Conservation (phyloP, 495 filamentous ascomycete species). For the Aspergillus leporis region DNA sequence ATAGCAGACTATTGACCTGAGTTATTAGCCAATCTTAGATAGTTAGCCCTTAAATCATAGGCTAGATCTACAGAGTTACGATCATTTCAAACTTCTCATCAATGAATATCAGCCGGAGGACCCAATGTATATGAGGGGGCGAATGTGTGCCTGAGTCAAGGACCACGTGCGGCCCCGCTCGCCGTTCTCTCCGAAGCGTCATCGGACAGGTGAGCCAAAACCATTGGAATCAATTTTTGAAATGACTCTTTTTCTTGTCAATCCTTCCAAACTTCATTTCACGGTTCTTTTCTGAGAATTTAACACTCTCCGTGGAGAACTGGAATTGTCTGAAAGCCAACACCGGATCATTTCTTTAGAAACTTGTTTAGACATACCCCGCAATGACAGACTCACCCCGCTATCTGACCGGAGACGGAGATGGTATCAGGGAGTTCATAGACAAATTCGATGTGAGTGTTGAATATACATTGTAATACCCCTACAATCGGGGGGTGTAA, state of each 20-base stretch:
- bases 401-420: slow-evolving; percentile 78
- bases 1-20: too few relatives aligned
- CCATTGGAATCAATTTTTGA: background rate
- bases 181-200: slow-evolving; percentile 3
- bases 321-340: background rate
- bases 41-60: too few relatives aligned
- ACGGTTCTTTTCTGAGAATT: background rate
- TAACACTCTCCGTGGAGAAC: background rate
- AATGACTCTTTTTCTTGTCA: background rate
- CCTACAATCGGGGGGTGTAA: background rate
- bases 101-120: too few relatives aligned
- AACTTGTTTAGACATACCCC: slow-evolving; percentile 17
- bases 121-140: too few relatives aligned
- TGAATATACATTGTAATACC: background rate
- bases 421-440: slow-evolving; percentile 76
- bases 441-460: slow-evolving; percentile 86
- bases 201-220: background rate
- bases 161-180: slow-evolving; percentile 8
- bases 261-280: background rate
- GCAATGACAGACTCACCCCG: slow-evolving; percentile 48
- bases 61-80: too few relatives aligned
- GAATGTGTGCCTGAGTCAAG: slow-evolving; percentile 4
- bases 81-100: too few relatives aligned
- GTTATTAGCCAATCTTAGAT: too few relatives aligned
- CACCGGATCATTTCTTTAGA: background rate